Percentiles rank a stretch among this genome's conserved stretches.
Conservation (phyloP, 805 yeast genomes). For the Candida suzukii region DNA sequence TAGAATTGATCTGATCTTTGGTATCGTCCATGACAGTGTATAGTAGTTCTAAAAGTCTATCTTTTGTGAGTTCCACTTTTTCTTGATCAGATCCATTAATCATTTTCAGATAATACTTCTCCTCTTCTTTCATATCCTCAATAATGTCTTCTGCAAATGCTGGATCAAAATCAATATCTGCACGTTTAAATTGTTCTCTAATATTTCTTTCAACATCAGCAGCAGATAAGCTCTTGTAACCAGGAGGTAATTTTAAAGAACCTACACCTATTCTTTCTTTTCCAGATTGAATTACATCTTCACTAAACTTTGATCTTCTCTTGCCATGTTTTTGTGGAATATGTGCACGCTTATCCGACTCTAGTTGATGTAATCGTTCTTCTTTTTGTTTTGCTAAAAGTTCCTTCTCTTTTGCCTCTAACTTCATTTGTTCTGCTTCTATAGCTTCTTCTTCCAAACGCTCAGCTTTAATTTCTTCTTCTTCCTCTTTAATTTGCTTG, state of each 20-base stretch:
- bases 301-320: not conserved
- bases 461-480: not conserved
- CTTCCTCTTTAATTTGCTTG: conserved; percentile 9
- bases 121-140: conserved; percentile 16
- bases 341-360: not conserved
- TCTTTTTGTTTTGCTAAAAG: not conserved
- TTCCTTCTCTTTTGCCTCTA: not conserved
- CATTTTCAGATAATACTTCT: not conserved
- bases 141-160: conserved; percentile 21
- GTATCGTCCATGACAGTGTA: not conserved
- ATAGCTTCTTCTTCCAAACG: too few relatives aligned
- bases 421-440: not conserved
- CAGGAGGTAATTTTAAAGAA: not conserved
- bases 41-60: not conserved
- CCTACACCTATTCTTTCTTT: not conserved
- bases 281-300: not conserved
- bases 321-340: not conserved
- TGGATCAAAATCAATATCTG: conserved; percentile 23
- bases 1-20: not conserved
- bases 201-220: conserved; percentile 20
- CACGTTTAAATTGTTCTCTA: conserved; percentile 13
- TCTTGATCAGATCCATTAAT: not conserved
- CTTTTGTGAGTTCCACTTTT: not conserved
- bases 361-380: not conserved
- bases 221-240: conserved; percentile 2